These are phyloP conservation scores for Chernovozyma sophiae-reginae DNA, from an alignment of 1,139 yeast species.

Conservation along the genomic window DNA sequence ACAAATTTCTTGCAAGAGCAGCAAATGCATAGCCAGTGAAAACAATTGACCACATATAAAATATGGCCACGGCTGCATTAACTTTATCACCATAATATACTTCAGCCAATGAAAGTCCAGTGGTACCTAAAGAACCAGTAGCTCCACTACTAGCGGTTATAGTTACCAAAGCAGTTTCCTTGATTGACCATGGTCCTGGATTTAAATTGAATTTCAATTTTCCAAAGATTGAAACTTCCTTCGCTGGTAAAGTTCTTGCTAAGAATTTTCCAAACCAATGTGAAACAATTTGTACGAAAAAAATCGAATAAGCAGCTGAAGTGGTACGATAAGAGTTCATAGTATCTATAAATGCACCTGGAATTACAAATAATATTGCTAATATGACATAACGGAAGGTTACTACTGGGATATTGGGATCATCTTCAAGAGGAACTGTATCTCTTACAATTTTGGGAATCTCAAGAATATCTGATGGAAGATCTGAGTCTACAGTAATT, in stretches of 20 bases:
- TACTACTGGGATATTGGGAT: constrained; percentile 31
- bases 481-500: constrained; percentile 6
- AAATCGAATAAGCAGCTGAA: constrained; percentile 42
- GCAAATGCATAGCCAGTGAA: constrained; percentile 47
- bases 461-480: constrained; percentile 16
- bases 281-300: constrained; percentile 42
- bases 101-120: constrained; percentile 38
- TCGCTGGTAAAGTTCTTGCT: constrained; percentile 29
- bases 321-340: constrained; percentile 47
- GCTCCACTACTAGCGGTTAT: constrained; percentile 46
- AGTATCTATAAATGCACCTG: constrained; percentile 47
- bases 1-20: constrained; percentile 38
- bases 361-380: constrained; percentile 35
- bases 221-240: constrained; percentile 16
- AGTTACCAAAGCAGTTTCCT: constrained; percentile 42
- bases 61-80: constrained; percentile 26
- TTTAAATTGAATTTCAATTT: constrained; percentile 25
- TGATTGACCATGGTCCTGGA: constrained; percentile 47
- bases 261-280: constrained; percentile 41
- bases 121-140: constrained; percentile 43
- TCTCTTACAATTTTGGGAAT: constrained; percentile 30
- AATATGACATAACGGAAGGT: constrained; percentile 40
- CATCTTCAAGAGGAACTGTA: constrained; percentile 31
- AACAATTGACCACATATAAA: constrained; percentile 44
- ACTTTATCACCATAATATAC: constrained; percentile 32